Conservation (phyloP, 306 rosid genomes). For the Mimosa bimucronata region DNA sequence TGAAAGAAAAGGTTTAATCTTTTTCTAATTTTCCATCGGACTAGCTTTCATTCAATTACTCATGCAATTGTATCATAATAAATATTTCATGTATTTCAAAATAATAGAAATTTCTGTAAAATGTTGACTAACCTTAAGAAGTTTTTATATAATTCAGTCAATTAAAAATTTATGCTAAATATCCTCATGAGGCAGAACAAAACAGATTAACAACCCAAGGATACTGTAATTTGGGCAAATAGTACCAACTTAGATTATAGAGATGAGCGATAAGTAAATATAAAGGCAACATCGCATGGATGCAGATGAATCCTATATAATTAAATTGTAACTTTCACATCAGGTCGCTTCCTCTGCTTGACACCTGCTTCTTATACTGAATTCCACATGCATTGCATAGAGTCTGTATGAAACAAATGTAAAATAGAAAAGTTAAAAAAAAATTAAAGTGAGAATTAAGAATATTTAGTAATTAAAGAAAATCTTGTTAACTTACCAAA, state of each 20-base stretch:
- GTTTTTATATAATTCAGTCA: neutral
- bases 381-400: constrained; percentile 49
- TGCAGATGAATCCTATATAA: neutral
- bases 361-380: constrained; percentile 33
- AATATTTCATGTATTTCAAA: too few species aligned
- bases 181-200: neutral
- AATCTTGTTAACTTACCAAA: neutral
- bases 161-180: neutral
- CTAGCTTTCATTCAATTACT: too few species aligned
- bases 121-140: neutral
- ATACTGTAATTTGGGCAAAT: neutral
- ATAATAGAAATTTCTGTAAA: neutral
- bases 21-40: too few species aligned
- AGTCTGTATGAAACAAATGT: constrained; percentile 24
- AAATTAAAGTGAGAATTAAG: neutral
- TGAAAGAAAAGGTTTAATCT: too few species aligned
- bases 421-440: neutral
- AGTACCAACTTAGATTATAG: neutral
- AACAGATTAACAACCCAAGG: neutral
- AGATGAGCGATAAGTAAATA: neutral
- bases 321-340: neutral
- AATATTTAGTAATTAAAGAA: neutral
- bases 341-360: constrained; percentile 1
- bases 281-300: neutral
- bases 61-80: too few species aligned